phyloP scores from a whole-genome alignment of 2,329 filamentous ascomycete species.

The Coniochaeta hoffmannii region DNA sequence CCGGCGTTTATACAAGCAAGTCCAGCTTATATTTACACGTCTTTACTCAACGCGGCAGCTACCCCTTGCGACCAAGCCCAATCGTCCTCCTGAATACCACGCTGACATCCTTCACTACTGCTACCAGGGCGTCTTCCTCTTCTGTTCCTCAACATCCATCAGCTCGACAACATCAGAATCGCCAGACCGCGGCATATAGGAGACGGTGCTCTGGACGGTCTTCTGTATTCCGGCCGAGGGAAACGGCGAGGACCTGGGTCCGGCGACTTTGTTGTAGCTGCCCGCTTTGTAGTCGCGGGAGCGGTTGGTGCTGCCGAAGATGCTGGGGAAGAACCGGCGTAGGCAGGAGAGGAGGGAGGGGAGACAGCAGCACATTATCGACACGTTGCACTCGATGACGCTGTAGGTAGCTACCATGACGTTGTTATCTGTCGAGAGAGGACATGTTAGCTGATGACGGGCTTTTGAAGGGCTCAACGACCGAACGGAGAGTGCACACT shows the following conservation, averaged over 20 bases:
- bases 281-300: not conserved
- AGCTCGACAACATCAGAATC: not conserved
- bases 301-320: not conserved
- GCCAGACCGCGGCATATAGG: not conserved
- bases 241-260: not conserved
- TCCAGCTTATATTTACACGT: too few species aligned
- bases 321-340: constrained; percentile 6
- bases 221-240: not conserved
- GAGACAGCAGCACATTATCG: constrained; percentile 9
- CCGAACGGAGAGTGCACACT: not conserved
- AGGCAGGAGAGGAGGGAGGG: constrained; percentile 3
- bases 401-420: constrained; percentile 10
- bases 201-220: not conserved
- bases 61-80: too few species aligned
- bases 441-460: not conserved
- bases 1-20: too few species aligned
- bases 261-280: not conserved
- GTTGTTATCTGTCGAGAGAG: constrained; percentile 4
- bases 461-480: too few species aligned
- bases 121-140: not conserved
- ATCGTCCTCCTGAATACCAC: too few species aligned
- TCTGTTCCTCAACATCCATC: not conserved
- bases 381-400: constrained; percentile 9
- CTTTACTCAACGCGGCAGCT: too few species aligned
- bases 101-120: too few species aligned